A percentile compares a stretch with the other conserved stretches of the same genome.
phyloP scores from a whole-genome alignment of 78 protist genomes.

The Dictyostelium discoideum region dicty_2.7 NC_007090.3:1353001-1353500 shows the following conservation, averaged over 20 bases:
- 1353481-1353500: slow-evolving; percentile 86
- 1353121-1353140: neutral
- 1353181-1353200: neutral
- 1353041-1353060: neutral
- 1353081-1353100: neutral
- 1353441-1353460: slow-evolving; percentile 93
- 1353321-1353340: slow-evolving; percentile 95
- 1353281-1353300: slow-evolving; percentile 88
- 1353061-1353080: neutral
- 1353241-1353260: slow-evolving; percentile 94
- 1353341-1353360: slow-evolving; percentile 95
- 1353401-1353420: slow-evolving; percentile 91
- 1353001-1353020: neutral
- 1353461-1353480: slow-evolving; percentile 90
- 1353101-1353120: slow-evolving; percentile 11
- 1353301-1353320: slow-evolving; percentile 93
- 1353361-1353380: slow-evolving; percentile 87
- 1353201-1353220: slow-evolving; percentile 91
- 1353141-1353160: neutral
- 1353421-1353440: slow-evolving; percentile 86
- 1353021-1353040: neutral
- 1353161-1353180: neutral
- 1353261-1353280: slow-evolving; percentile 82
- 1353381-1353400: slow-evolving; percentile 65
- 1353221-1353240: slow-evolving; percentile 96